These are phyloP conservation scores for Paulownia fortunei DNA, from an alignment of 257 asterid species.

Conservation along the genomic window DNA sequence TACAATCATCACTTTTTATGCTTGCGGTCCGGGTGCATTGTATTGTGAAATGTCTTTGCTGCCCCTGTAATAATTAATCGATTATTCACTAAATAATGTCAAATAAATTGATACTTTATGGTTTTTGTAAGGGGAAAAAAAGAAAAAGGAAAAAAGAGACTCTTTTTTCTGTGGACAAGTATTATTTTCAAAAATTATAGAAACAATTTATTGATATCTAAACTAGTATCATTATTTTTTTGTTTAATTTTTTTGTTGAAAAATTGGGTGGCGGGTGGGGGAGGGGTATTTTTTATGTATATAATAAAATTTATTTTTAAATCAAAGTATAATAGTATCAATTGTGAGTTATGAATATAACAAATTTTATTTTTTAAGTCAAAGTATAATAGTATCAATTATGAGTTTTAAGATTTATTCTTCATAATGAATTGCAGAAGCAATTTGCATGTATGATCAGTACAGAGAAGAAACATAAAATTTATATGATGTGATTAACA, in stretches of 20 bases:
- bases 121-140: not conserved
- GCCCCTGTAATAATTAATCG: slow-evolving; percentile 22
- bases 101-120: not conserved
- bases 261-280: too few species aligned
- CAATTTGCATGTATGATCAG: not conserved
- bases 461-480: not conserved
- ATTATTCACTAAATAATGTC: not conserved
- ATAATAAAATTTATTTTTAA: too few species aligned
- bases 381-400: not conserved
- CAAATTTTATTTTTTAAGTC: too few species aligned
- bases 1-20: slow-evolving; percentile 40
- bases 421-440: not conserved
- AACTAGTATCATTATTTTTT: not conserved
- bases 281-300: too few species aligned
- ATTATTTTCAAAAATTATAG: not conserved
- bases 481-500: not conserved
- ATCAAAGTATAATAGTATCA: too few species aligned
- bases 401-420: not conserved
- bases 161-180: not conserved
- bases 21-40: slow-evolving; percentile 35
- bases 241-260: too few species aligned
- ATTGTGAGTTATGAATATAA: too few species aligned
- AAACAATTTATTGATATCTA: not conserved
- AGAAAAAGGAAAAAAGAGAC: not conserved
- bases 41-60: slow-evolving; percentile 13